These are phyloP conservation scores for Hansenula sp. DNA, from an alignment of 1,139 yeast species.

Conservation along the genomic window DNA sequence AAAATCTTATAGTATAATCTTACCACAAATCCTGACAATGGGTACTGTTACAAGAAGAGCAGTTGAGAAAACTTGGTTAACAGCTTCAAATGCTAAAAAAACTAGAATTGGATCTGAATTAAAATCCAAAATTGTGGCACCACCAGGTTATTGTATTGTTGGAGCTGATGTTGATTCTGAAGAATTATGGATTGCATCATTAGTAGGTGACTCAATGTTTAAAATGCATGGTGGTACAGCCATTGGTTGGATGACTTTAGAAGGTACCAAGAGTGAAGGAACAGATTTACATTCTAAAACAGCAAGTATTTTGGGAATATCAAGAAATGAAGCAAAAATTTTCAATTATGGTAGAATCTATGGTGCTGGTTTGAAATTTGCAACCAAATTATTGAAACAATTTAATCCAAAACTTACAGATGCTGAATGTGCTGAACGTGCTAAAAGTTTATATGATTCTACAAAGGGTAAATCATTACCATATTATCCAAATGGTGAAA, in stretches of 20 bases:
- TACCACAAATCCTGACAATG: constrained; percentile 86
- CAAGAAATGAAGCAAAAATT: constrained; percentile 87
- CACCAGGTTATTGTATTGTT: constrained; percentile 84
- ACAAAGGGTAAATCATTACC: constrained; percentile 67
- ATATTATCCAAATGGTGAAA: constrained; percentile 24
- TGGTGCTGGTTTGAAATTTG: constrained; percentile 95
- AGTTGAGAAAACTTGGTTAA: constrained; percentile 95
- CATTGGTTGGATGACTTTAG: constrained; percentile 98
- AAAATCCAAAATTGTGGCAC: constrained; percentile 83
- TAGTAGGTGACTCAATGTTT: constrained; percentile 89
- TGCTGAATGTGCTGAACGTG: constrained; percentile 61
- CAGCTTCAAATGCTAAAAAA: constrained; percentile 90
- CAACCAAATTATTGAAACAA: constrained; percentile 73
- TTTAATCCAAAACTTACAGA: constrained; percentile 74
- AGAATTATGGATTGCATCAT: constrained; percentile 96
- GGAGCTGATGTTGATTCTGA: constrained; percentile 99
- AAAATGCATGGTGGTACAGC: constrained; percentile 94
- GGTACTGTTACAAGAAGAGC: constrained; percentile 97
- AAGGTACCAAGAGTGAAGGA: constrained; percentile 86
- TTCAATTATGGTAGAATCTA: constrained; percentile 96
- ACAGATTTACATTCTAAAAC: constrained; percentile 96
- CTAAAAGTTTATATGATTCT: constrained; percentile 63
- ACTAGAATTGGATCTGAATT: constrained; percentile 89
- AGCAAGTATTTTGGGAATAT: constrained; percentile 82
- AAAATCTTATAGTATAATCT: constrained; percentile 42